Base-by-base conservation (phyloP, 2,329 filamentous ascomycete species). In the Curvularia sp. region DNA sequence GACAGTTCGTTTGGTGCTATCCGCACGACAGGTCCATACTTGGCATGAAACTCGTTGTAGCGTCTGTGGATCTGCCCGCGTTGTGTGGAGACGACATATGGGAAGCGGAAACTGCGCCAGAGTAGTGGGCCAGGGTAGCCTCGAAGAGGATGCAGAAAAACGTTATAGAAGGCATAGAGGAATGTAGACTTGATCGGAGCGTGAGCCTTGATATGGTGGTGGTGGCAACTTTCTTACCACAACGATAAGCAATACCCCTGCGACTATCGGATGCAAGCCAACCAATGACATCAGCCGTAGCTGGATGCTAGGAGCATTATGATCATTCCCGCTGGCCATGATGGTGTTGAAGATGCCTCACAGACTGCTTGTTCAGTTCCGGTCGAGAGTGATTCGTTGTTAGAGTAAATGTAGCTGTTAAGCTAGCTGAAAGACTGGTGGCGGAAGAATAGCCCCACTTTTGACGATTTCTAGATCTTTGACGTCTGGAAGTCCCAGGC, bases 1-100 rank as follows among this genome's bases (percentile, higher is more conserved):
- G 69, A 73, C 0, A 74, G 60, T 42, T 74, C 71, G 47, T 74
- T 65, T 1, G 71, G 71, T 4, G 72, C 70, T 8, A 74, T 66
- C 4, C 72, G 65, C 5, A 74, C 68, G 12, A 73, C 52, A 1
- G 66, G 60, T 8, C 72, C 72, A 53, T 74, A 74, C 9, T 53
- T 58, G 27, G 69, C 57, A 49, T 73, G 70, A 18, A 71, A 68
- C 1, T 63, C 38, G 21, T 64, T 65, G 6, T 73, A 47, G 8
- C 58, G 56, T 12, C 59, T 65, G 36, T 74, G 71, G 0, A 74
- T 62, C 21, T 68, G 55, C 15, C 71, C 71, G n/a, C 60, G 59
- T 9, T 71, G 68, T 3, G 64, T 66, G 10, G 70, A 63, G 21
- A 73, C 60, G 18, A 73, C 68, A 43, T 71, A 71, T 1, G 71